Conservation (phyloP, 139 green algal species). For the Mychonastes homosphaera region DNA sequence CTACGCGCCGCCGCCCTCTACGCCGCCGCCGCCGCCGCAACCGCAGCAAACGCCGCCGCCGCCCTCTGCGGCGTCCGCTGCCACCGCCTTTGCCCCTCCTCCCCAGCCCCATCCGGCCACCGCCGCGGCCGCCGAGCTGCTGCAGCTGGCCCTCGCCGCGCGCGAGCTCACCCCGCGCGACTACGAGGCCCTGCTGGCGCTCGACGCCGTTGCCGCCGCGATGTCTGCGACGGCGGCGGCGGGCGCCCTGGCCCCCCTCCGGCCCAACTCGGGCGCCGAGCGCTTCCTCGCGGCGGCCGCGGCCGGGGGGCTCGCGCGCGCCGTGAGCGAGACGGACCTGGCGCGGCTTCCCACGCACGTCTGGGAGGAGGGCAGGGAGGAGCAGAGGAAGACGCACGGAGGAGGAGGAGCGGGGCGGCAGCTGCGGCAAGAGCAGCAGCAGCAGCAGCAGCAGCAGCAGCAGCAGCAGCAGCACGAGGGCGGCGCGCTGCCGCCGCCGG, state of each 20-base stretch:
- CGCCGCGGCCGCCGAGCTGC: too few relatives aligned
- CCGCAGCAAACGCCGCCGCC: too few relatives aligned
- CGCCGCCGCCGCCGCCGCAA: too few relatives aligned
- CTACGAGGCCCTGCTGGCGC: neutral
- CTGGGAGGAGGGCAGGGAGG: neutral
- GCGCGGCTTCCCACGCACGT: neutral
- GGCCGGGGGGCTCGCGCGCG: neutral
- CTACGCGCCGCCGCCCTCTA: too few relatives aligned
- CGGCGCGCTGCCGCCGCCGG: neutral
- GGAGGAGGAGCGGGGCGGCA: neutral
- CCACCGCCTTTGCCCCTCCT: too few relatives aligned
- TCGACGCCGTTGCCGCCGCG: neutral
- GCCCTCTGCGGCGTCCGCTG: too few relatives aligned
- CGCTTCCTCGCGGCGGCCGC: neutral
- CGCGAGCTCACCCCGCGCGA: conserved; percentile 7
- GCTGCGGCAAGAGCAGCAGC: neutral
- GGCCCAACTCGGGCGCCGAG: neutral
- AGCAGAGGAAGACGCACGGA: neutral
- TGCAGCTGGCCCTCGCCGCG: conserved; percentile 7
- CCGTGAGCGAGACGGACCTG: neutral
- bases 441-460: conserved; percentile 6
- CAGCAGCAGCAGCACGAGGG: neutral
- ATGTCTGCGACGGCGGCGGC: neutral
- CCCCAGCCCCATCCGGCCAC: too few relatives aligned
- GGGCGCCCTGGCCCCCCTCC: neutral